Evolutionary conservation across 805 yeast genomes (phyloP).

Genomic region (Peterozyma toletana): DNA sequence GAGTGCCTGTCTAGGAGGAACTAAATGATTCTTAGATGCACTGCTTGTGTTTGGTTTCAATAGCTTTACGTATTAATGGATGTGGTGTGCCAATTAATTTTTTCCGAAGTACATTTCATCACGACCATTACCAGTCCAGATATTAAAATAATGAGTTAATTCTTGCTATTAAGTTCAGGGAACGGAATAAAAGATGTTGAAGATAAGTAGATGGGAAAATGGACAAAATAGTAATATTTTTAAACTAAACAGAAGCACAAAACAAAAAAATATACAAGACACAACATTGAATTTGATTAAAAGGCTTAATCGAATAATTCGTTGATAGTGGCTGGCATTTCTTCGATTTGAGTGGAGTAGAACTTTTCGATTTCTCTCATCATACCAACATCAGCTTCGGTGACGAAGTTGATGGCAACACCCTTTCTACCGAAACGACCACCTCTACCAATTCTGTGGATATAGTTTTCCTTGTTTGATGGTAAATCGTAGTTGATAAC

Average conservation of each 20-base stretch:
- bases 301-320: slow-evolving; percentile 8
- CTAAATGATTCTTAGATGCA: no score
- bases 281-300: neutral
- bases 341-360: slow-evolving; percentile 84
- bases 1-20: no score
- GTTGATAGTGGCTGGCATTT: slow-evolving; percentile 73
- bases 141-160: no score
- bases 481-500: slow-evolving; percentile 95
- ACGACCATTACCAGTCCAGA: no score
- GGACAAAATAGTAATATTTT: slow-evolving; percentile 6
- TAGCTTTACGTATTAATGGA: no score
- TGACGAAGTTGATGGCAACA: slow-evolving; percentile 91
- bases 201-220: no score
- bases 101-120: no score
- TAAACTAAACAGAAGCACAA: neutral
- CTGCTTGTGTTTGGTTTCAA: no score
- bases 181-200: no score
- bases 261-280: no score
- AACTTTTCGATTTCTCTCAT: slow-evolving; percentile 83
- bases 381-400: slow-evolving; percentile 65
- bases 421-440: slow-evolving; percentile 99
- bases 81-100: no score
- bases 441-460: slow-evolving; percentile 97
- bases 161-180: no score
- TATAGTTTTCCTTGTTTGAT: slow-evolving; percentile 82